Percentiles rank a stretch among this genome's conserved stretches.
Evolutionary conservation across 2,329 filamentous ascomycete species (phyloP).

Genomic region (Alternaria novae-zelandiae): DNA sequence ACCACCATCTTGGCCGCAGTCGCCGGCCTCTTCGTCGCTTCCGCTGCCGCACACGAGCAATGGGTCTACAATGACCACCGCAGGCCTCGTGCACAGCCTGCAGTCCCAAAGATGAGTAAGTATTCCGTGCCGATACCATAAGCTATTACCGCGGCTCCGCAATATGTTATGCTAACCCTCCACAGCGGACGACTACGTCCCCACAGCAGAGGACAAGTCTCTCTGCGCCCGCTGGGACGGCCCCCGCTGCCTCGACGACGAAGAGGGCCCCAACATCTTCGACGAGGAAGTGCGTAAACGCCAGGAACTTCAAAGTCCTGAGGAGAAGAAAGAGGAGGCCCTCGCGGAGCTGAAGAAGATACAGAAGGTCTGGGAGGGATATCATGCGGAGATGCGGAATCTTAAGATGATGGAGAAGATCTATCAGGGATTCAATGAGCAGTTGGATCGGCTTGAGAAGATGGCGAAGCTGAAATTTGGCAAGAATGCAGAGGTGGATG

Average conservation of each 20-base stretch:
- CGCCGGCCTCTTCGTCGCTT: neutral
- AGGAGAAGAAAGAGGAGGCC: neutral
- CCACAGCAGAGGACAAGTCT: neutral
- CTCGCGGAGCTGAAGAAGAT: neutral
- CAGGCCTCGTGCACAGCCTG: neutral
- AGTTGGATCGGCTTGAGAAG: neutral
- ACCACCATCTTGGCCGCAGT: neutral
- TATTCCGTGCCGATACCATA: no score
- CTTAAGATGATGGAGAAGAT: neutral
- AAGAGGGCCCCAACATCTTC: neutral
- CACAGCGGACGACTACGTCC: neutral
- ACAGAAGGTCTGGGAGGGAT: neutral
- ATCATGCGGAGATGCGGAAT: neutral
- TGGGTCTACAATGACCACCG: neutral
- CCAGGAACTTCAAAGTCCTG: neutral
- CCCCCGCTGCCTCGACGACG: neutral
- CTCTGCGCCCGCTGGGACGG: neutral
- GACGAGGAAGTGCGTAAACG: neutral
- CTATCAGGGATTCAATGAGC: fast-evolving
- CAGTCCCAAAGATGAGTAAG: fast-evolving
- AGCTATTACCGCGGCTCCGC: neutral
- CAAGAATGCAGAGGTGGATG: fast-evolving
- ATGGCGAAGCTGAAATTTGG: neutral
- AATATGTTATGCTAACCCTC: neutral
- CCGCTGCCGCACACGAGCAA: neutral